Evolutionary conservation across 1,284 basidiomycete species (phyloP).

Genomic region (Ceratobasidium papillatum): DNA sequence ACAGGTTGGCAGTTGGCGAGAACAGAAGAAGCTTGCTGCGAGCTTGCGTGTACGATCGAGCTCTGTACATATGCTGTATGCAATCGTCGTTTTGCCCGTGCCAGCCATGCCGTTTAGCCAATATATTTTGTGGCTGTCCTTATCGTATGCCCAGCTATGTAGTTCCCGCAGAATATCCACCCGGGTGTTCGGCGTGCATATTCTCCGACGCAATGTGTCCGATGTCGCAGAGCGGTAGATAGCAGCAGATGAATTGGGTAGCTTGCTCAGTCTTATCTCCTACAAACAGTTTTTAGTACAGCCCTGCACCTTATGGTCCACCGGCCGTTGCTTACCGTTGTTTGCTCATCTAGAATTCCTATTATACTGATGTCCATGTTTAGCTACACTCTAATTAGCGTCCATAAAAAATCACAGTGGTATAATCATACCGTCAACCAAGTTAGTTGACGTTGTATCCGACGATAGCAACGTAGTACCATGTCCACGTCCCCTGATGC

Average conservation of each 20-base stretch:
- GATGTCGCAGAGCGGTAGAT: conserved; percentile 5
- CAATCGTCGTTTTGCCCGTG: conserved; percentile 46
- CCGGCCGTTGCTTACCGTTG: neutral
- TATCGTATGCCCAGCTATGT: conserved; percentile 38
- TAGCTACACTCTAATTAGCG: neutral
- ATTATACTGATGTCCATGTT: neutral
- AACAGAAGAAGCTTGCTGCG: conserved; percentile 51
- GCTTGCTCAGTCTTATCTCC: neutral
- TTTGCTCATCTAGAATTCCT: neutral
- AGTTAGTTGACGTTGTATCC: neutral
- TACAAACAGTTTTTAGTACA: no score
- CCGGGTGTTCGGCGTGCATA: conserved; percentile 44
- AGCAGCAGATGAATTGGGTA: neutral
- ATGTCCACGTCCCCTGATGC: neutral
- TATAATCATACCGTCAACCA: neutral
- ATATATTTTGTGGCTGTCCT: conserved; percentile 40
- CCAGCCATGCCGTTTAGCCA: conserved; percentile 49
- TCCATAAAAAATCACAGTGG: neutral
- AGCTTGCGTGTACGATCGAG: conserved; percentile 41
- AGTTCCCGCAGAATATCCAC: conserved; percentile 43
- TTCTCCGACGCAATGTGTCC: neutral
- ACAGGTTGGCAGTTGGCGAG: conserved; percentile 42
- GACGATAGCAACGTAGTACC: neutral
- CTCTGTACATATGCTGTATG: conserved; percentile 45
- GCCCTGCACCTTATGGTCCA: neutral